phyloP scores from a whole-genome alignment of 2,329 filamentous ascomycete species.

The Hymenoscyphus infarciens region DNA sequence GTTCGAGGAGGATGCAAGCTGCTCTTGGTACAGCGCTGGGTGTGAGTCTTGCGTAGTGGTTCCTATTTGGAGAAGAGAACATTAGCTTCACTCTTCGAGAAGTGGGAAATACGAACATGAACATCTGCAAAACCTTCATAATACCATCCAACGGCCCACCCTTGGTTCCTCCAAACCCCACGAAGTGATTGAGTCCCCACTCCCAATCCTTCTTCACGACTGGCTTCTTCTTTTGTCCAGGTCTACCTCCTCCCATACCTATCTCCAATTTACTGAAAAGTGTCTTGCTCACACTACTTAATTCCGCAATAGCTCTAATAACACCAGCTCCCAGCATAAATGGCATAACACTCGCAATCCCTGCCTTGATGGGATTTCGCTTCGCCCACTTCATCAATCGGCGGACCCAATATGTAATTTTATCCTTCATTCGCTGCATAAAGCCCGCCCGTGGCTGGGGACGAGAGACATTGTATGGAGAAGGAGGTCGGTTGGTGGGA shows the following conservation, averaged over 20 bases:
- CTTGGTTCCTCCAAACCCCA: conserved; percentile 28
- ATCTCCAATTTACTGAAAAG: conserved; percentile 12
- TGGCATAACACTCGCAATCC: conserved; percentile 26
- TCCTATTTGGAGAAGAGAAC: conserved; percentile 18
- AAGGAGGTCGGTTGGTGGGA: conserved; percentile 23
- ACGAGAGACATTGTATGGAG: conserved; percentile 28
- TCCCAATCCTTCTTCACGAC: conserved; percentile 21
- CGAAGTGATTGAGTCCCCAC: conserved; percentile 28
- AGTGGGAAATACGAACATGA: conserved; percentile 29
- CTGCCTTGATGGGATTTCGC: conserved; percentile 28
- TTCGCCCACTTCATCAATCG: conserved; percentile 22
- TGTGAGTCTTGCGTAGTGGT: conserved; percentile 31
- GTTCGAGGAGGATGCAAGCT: conserved; percentile 29
- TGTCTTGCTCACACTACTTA: conserved; percentile 11
- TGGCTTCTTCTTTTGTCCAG: conserved; percentile 2
- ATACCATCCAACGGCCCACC: conserved; percentile 29
- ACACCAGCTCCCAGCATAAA: conserved; percentile 23
- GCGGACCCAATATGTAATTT: conserved; percentile 21
- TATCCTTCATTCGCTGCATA: conserved; percentile 22
- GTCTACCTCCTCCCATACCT: conserved; percentile 14
- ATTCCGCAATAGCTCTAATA: conserved; percentile 10
- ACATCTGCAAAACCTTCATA: conserved; percentile 33
- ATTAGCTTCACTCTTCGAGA: conserved; percentile 1
- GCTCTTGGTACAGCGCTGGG: conserved; percentile 25
- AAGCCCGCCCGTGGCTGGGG: conserved; percentile 28